Evolutionary conservation across 148 eudicot genomes (phyloP).

Genomic region (Suaeda aralocaspica): DNA sequence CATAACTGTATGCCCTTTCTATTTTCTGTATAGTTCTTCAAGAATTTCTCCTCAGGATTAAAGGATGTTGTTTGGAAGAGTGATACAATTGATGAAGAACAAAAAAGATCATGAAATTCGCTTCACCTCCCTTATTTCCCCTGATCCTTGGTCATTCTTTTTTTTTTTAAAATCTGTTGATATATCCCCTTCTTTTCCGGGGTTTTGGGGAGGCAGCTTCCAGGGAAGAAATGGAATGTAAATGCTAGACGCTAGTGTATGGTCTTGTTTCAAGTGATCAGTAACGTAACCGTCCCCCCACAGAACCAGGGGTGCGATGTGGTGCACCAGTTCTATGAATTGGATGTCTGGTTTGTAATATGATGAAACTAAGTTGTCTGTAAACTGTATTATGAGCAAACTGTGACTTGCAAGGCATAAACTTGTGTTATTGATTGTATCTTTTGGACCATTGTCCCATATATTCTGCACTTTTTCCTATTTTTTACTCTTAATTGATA

Average conservation of each 20-base stretch:
- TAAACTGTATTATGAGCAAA: background rate
- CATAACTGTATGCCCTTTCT: background rate
- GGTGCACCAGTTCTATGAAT: constrained; percentile 12
- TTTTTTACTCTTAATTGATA: no score
- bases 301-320: constrained; percentile 19
- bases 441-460: background rate
- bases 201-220: background rate
- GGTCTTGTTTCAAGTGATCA: background rate
- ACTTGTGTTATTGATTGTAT: background rate
- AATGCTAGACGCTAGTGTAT: background rate
- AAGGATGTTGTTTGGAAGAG: constrained; percentile 70
- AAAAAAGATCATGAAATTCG: constrained; percentile 9
- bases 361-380: background rate
- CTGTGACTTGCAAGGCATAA: background rate
- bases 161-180: background rate
- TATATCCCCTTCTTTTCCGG: background rate
- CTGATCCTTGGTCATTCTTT: background rate
- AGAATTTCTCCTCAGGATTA: constrained; percentile 67
- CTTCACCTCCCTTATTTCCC: background rate
- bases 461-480: background rate
- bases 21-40: constrained; percentile 62
- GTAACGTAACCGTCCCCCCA: constrained; percentile 9
- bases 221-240: constrained; percentile 4
- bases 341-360: background rate
- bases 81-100: constrained; percentile 21